Percentiles rank a stretch among this genome's conserved stretches.
Evolutionary conservation across 2,329 filamentous ascomycete genomes (phyloP).

Genomic region (Diaporthe eres): DNA sequence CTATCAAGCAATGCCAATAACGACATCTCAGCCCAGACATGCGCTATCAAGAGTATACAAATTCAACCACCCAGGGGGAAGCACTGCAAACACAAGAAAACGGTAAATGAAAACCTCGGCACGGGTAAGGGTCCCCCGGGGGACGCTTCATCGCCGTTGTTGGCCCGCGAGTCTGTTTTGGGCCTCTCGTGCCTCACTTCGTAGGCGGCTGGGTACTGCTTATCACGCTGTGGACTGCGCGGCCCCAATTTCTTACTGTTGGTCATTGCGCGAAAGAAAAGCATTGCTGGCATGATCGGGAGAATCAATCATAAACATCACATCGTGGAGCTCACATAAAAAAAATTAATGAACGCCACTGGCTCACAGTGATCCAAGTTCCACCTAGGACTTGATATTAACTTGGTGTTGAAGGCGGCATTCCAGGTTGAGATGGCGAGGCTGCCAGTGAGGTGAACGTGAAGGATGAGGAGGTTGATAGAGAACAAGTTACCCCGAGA

Average conservation of each 20-base stretch:
- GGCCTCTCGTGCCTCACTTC: background rate
- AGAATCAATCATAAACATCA: background rate
- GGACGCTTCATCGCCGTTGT: background rate
- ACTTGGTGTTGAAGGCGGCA: constrained; percentile 10
- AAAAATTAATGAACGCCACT: background rate
- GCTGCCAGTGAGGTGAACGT: background rate
- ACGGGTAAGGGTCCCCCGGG: background rate
- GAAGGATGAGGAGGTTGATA: background rate
- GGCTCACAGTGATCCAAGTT: too few species aligned
- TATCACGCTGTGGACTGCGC: background rate
- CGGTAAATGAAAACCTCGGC: background rate
- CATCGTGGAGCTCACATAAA: background rate
- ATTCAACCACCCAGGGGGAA: background rate
- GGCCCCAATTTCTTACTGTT: too few species aligned
- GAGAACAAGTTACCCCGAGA: background rate
- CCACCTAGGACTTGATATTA: background rate
- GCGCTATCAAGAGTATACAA: background rate
- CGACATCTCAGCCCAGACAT: background rate
- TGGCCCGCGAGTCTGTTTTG: background rate
- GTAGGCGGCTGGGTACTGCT: too few species aligned
- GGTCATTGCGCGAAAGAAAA: background rate
- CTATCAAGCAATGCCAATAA: background rate
- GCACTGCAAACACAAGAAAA: background rate
- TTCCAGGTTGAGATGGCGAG: constrained; percentile 13
- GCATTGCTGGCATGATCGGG: background rate